phyloP scores from a whole-genome alignment of 306 rosid genomes.

The Luffa acutangula region DNA sequence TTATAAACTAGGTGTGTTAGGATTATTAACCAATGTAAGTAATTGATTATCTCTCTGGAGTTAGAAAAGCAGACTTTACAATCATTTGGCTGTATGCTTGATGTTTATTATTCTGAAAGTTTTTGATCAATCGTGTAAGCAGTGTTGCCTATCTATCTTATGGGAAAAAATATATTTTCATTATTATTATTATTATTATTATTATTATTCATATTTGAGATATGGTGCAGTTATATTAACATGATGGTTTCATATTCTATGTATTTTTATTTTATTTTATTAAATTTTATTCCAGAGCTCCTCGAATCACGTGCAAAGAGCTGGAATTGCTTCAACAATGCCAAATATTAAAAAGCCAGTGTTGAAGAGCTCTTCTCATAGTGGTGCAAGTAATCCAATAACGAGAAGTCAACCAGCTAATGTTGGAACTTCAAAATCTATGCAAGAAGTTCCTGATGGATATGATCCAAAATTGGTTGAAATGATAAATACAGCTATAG shows the following conservation, averaged over 20 bases:
- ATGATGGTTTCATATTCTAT: neutral
- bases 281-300: slow-evolving; percentile 35
- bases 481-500: slow-evolving; percentile 85
- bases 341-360: slow-evolving; percentile 38
- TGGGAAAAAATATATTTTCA: neutral
- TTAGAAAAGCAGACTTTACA: neutral
- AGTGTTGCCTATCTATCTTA: neutral
- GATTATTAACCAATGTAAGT: neutral
- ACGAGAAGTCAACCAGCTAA: slow-evolving; percentile 33
- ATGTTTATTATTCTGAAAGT: neutral
- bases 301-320: slow-evolving; percentile 31
- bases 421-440: slow-evolving; percentile 41
- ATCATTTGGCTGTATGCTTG: neutral
- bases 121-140: neutral
- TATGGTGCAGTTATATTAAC: neutral
- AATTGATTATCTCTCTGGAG: neutral
- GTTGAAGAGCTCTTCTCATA: slow-evolving; percentile 22
- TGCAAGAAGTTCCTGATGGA: slow-evolving; percentile 36
- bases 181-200: neutral
- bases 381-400: slow-evolving; percentile 18
- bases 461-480: slow-evolving; percentile 71
- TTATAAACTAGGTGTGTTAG: neutral
- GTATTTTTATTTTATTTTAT: neutral
- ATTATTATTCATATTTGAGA: neutral
- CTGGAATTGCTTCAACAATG: slow-evolving; percentile 27